A percentile compares a stretch with the other conserved stretches of the same genome.
These are phyloP conservation scores for Lachnellula arida DNA, from an alignment of 2,329 filamentous ascomycete genomes.

Conservation along the genomic window DNA sequence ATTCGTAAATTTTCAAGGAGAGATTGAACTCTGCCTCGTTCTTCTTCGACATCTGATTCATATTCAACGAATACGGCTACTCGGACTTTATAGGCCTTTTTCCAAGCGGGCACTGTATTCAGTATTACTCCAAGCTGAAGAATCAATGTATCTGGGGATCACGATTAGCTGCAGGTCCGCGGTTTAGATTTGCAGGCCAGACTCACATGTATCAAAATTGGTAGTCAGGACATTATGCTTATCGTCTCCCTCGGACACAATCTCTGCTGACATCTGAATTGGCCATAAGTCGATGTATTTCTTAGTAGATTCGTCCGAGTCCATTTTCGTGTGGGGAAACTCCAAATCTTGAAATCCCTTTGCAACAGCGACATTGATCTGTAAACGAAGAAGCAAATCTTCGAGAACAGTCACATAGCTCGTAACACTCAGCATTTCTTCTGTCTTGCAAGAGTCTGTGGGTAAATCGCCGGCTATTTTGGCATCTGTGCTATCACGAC, in stretches of 20 bases:
- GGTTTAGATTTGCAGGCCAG: background rate
- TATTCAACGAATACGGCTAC: constrained; percentile 89
- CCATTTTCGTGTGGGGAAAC: constrained; percentile 54
- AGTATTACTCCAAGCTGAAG: constrained; percentile 82
- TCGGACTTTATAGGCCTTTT: constrained; percentile 64
- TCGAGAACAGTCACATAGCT: constrained; percentile 81
- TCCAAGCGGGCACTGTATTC: constrained; percentile 77
- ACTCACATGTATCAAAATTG: constrained; percentile 83
- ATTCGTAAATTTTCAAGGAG: constrained; percentile 79
- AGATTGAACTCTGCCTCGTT: constrained; percentile 64
- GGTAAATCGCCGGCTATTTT: constrained; percentile 57
- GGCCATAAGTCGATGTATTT: constrained; percentile 87
- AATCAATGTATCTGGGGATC: constrained; percentile 62
- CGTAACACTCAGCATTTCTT: constrained; percentile 62
- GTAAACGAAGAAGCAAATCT: constrained; percentile 70
- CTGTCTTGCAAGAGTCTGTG: constrained; percentile 64
- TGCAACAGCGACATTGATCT: constrained; percentile 79
- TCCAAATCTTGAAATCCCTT: constrained; percentile 76
- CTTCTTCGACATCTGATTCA: constrained; percentile 76
- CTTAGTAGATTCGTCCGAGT: constrained; percentile 47
- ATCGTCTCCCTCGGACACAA: constrained; percentile 60
- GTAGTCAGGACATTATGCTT: constrained; percentile 68
- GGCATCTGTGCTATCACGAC: constrained; percentile 51
- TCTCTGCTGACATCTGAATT: constrained; percentile 87
- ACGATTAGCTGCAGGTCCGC: constrained; percentile 2